A percentile compares a stretch with the other conserved stretches of the same genome.
phyloP scores from a whole-genome alignment of 2,329 filamentous ascomycete genomes.

The Beauveria pseudobassiana region DNA sequence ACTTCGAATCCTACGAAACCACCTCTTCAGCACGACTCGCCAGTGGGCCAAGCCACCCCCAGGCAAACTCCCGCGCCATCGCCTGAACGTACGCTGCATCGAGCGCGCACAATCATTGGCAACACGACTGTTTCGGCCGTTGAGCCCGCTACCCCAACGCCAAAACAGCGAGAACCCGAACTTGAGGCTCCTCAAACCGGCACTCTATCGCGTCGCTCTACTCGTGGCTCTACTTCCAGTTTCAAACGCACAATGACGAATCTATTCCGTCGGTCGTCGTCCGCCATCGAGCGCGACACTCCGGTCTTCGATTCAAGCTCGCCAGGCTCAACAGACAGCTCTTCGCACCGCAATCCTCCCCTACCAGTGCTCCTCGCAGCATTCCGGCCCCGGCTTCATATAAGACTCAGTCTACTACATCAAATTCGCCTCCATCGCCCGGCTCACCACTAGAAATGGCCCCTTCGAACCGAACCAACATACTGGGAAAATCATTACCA shows the following conservation, averaged over 20 bases:
- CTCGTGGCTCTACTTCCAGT: slow-evolving; percentile 35
- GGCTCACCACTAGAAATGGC: slow-evolving; percentile 37
- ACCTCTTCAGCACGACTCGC: neutral
- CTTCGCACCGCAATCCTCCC: slow-evolving; percentile 23
- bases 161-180: neutral
- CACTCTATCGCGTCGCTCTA: slow-evolving; percentile 32
- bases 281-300: slow-evolving; percentile 21
- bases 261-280: slow-evolving; percentile 39
- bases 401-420: slow-evolving; percentile 41
- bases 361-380: slow-evolving; percentile 28
- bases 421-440: slow-evolving; percentile 45
- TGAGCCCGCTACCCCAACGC: neutral
- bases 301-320: slow-evolving; percentile 16
- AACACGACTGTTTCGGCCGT: neutral
- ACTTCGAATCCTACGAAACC: slow-evolving; percentile 6
- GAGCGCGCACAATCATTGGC: slow-evolving; percentile 8
- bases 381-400: slow-evolving; percentile 21
- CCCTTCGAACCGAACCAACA: slow-evolving; percentile 18
- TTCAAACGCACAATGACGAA: slow-evolving; percentile 44
- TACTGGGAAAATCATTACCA: slow-evolving; percentile 28
- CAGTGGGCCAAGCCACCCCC: slow-evolving; percentile 11
- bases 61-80: slow-evolving; percentile 11
- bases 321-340: slow-evolving; percentile 13
- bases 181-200: slow-evolving; percentile 14
- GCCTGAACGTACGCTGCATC: neutral